A percentile compares a stretch with the other conserved stretches of the same genome.
These are phyloP conservation scores for Mortierella sp. DNA, from an alignment of 371 early-diverging fungal species.

Conservation along the genomic window DNA sequence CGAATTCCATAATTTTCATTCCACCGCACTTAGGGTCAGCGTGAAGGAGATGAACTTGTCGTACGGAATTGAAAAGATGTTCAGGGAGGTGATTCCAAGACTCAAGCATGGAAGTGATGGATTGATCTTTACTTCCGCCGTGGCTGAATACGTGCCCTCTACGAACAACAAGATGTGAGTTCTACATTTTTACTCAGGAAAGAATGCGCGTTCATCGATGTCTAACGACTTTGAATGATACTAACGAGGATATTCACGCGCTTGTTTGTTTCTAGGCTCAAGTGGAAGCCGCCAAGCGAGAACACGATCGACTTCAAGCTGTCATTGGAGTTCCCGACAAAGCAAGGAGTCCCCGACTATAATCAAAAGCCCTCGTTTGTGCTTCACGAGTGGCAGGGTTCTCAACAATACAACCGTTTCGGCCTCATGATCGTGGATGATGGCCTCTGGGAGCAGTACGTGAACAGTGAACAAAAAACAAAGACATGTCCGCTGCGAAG, in stretches of 20 bases:
- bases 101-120: slow-evolving; percentile 97
- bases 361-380: slow-evolving; percentile 63
- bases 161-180: slow-evolving; percentile 88
- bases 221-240: neutral
- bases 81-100: slow-evolving; percentile 77
- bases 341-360: slow-evolving; percentile 35
- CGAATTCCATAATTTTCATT: too few species aligned
- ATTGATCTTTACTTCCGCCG: slow-evolving; percentile 94
- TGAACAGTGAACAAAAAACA: neutral
- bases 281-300: slow-evolving; percentile 99
- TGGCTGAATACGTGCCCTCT: slow-evolving; percentile 88
- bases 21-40: slow-evolving; percentile 60
- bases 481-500: too few species aligned
- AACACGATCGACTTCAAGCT: slow-evolving; percentile 97
- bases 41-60: slow-evolving; percentile 81
- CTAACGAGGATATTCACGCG: neutral
- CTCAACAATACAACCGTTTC: slow-evolving; percentile 64
- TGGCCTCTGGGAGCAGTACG: slow-evolving; percentile 67
- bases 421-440: slow-evolving; percentile 72
- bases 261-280: slow-evolving; percentile 72
- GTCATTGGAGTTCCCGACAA: slow-evolving; percentile 58
- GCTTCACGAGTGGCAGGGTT: slow-evolving; percentile 74
- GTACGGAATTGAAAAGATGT: slow-evolving; percentile 74
- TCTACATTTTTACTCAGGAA: neutral
- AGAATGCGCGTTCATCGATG: neutral